A percentile compares a stretch with the other conserved stretches of the same genome.
Evolutionary conservation across 2,329 filamentous ascomycete species (phyloP).

Genomic region (Ophiocordyceps camponoti-floridani): DNA sequence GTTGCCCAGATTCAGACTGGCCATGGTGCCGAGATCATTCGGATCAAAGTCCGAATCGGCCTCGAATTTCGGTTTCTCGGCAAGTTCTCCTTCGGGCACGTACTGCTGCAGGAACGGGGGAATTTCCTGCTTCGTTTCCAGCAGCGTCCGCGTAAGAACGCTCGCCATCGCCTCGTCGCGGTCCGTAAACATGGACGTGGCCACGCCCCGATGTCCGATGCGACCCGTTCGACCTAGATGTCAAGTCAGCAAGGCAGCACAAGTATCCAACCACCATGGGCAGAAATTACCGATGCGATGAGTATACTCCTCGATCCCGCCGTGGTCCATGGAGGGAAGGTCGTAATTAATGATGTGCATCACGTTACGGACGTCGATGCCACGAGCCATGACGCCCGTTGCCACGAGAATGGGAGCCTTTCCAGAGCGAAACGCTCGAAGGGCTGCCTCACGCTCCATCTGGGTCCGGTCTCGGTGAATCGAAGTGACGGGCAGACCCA

Average conservation of each 20-base stretch:
- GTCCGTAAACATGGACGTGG: conserved; percentile 78
- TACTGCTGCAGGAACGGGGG: conserved; percentile 64
- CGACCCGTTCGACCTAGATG: conserved; percentile 71
- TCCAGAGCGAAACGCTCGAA: conserved; percentile 68
- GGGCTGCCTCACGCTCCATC: conserved; percentile 75
- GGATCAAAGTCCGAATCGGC: conserved; percentile 35
- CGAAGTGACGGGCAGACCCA: conserved; percentile 62
- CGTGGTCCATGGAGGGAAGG: conserved; percentile 52
- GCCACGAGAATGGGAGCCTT: conserved; percentile 65
- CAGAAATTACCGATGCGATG: conserved; percentile 67
- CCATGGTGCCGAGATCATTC: conserved; percentile 11
- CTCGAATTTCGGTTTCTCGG: conserved; percentile 32
- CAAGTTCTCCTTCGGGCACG: conserved; percentile 35
- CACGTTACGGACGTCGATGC: conserved; percentile 74
- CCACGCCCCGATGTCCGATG: conserved; percentile 72
- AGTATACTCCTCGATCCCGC: conserved; percentile 85
- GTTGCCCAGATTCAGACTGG: conserved; percentile 6
- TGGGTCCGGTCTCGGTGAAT: conserved; percentile 82
- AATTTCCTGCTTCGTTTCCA: conserved; percentile 62
- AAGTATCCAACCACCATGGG: background rate
- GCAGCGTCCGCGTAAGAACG: conserved; percentile 60
- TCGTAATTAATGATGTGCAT: conserved; percentile 92
- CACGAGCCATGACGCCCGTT: conserved; percentile 74
- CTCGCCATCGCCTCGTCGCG: conserved; percentile 54
- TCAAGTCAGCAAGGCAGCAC: background rate